Percentiles rank a stretch among this genome's conserved stretches.
Conservation (phyloP, 257 asterid genomes). For the Ilex aquifolium region DNA sequence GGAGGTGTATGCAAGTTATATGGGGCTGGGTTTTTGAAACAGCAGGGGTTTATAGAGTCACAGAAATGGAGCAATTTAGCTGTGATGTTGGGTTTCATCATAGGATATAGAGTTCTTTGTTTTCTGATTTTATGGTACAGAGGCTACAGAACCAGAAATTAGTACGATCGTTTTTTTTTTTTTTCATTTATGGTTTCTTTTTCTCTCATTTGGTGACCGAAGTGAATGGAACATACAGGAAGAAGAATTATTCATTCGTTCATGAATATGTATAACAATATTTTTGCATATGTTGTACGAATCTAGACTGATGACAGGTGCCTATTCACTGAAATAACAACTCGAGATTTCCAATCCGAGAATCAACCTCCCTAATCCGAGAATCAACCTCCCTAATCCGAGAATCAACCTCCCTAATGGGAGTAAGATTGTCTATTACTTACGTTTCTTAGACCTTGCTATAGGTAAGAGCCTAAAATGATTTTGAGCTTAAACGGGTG, state of each 20-base stretch:
- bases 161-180: not conserved
- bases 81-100: constrained; percentile 57
- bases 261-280: not conserved
- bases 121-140: constrained; percentile 56
- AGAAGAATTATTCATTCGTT: not conserved
- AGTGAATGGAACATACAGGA: not conserved
- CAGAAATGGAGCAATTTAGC: constrained; percentile 67
- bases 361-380: too few species aligned
- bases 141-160: constrained; percentile 46
- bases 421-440: too few species aligned
- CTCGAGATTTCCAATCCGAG: too few species aligned
- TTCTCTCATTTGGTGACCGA: too few species aligned
- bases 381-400: too few species aligned
- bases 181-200: not conserved
- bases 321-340: too few species aligned
- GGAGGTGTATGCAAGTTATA: constrained; percentile 42
- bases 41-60: constrained; percentile 50
- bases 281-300: too few species aligned
- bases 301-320: too few species aligned
- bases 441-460: too few species aligned
- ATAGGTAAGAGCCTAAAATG: too few species aligned
- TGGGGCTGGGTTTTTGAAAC: constrained; percentile 50
- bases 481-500: too few species aligned
- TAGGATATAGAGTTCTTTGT: constrained; percentile 67
- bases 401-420: too few species aligned